Percentiles rank a stretch among this genome's conserved stretches.
Conservation (phyloP, 257 asterid species). For the Coffea eugenioides region DNA sequence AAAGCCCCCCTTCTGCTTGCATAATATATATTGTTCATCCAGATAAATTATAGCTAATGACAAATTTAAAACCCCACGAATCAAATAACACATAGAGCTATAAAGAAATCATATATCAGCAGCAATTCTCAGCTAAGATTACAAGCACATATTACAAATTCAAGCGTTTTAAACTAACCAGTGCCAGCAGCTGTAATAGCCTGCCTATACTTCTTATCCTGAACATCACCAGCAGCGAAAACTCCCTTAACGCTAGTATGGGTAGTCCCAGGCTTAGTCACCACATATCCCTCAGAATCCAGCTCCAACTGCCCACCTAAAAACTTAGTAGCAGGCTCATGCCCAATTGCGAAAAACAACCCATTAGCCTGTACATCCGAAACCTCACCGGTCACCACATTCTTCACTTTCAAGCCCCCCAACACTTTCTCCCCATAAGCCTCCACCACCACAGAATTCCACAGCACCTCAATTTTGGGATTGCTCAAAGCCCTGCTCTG, state of each 20-base stretch:
- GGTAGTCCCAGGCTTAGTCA: conserved; percentile 75
- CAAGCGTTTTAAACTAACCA: conserved; percentile 43
- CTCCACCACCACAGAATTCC: conserved; percentile 71
- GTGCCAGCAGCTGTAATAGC: conserved; percentile 97
- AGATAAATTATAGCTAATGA: not conserved
- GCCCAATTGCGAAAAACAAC: conserved; percentile 89
- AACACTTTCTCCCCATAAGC: conserved; percentile 72
- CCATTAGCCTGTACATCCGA: conserved; percentile 67
- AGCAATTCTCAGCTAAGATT: not conserved
- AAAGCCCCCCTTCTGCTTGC: no score
- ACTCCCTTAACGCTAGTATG: conserved; percentile 83
- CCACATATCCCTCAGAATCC: conserved; percentile 85
- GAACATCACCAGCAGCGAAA: conserved; percentile 98
- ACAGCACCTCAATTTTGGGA: conserved; percentile 68
- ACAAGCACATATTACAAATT: not conserved
- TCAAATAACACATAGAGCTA: not conserved
- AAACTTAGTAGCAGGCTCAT: conserved; percentile 90
- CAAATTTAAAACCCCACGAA: not conserved
- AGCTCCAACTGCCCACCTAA: conserved; percentile 76
- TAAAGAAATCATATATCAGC: not conserved
- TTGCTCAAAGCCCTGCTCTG: conserved; percentile 62
- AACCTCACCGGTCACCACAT: conserved; percentile 58
- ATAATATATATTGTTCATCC: not conserved
- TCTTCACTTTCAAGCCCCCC: conserved; percentile 79
- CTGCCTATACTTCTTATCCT: conserved; percentile 96